Percentiles rank a stretch among this genome's conserved stretches.
phyloP scores from a whole-genome alignment of 2,329 filamentous ascomycete genomes.

The Colletotrichum magnum region DNA sequence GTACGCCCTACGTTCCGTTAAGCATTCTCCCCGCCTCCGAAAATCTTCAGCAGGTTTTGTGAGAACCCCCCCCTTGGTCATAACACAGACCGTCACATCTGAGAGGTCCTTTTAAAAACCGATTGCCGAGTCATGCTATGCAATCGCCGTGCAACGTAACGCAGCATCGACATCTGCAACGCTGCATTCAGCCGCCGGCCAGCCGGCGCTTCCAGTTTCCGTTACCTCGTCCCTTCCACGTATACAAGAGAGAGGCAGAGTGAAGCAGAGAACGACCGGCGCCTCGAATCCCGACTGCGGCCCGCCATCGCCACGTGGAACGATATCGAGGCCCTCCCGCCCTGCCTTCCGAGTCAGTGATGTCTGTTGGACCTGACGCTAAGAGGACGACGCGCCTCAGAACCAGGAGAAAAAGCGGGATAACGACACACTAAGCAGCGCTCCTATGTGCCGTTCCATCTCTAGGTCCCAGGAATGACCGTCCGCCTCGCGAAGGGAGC shows the following conservation, averaged over 20 bases:
- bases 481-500: not conserved
- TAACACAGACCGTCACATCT: not conserved
- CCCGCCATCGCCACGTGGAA: not conserved
- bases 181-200: conserved; percentile 10
- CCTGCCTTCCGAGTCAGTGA: not conserved
- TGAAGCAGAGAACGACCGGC: not conserved
- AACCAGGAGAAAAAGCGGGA: no score
- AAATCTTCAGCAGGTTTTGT: conserved; percentile 18
- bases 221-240: not conserved
- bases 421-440: no score
- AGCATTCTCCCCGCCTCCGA: conserved; percentile 15
- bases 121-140: conserved; percentile 40
- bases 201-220: conserved; percentile 5
- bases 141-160: not conserved
- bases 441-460: no score
- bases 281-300: not conserved
- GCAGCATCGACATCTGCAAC: not conserved
- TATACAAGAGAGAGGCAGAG: not conserved
- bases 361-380: no score
- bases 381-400: no score
- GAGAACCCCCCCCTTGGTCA: not conserved
- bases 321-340: not conserved
- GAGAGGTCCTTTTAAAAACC: not conserved
- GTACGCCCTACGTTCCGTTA: conserved; percentile 23
- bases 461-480: not conserved